Conservation (phyloP, 805 yeast species). For the Lipomyces sp. region DNA sequence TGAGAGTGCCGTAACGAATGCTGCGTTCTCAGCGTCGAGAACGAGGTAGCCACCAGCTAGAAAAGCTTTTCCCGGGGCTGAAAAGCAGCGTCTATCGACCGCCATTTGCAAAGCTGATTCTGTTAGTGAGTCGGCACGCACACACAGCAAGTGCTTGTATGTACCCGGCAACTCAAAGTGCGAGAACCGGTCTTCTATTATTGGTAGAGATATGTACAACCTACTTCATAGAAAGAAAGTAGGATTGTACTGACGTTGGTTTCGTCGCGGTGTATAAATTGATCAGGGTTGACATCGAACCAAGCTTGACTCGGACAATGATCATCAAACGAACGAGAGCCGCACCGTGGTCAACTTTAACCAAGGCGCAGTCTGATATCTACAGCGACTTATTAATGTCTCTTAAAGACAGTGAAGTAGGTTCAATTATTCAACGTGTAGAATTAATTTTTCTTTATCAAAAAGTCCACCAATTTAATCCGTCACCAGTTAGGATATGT, state of each 20-base stretch:
- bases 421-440: background rate
- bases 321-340: no score
- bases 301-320: no score
- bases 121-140: background rate
- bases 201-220: no score
- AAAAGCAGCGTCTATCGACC: constrained; percentile 49
- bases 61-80: constrained; percentile 96
- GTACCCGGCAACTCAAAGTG: no score
- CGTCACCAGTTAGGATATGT: background rate
- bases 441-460: background rate
- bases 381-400: background rate
- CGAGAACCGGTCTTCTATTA: no score
- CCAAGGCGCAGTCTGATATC: background rate
- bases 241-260: no score
- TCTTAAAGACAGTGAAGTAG: no score
- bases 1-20: constrained; percentile 85
- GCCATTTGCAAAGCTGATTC: background rate
- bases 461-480: background rate
- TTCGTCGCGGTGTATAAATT: no score
- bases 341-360: no score
- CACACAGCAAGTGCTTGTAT: no score
- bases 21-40: constrained; percentile 70
- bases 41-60: constrained; percentile 95
- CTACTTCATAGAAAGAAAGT: no score
- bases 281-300: no score